Evolutionary conservation across 164 flowering plant genomes (phyloP).

Genomic region (Magnolia changhungtana): DNA sequence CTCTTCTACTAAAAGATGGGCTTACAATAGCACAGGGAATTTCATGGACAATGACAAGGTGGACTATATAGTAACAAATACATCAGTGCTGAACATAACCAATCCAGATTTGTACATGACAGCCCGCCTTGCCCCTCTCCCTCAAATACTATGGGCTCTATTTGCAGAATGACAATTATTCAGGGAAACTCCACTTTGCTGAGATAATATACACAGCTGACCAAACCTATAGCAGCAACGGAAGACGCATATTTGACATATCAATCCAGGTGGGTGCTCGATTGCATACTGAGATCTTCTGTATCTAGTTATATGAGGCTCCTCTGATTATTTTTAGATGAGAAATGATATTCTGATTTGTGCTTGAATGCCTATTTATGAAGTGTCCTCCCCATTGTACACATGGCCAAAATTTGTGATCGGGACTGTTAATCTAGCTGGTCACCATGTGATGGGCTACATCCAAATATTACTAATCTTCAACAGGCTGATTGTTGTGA

Average conservation of each 20-base stretch:
- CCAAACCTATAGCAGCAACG: constrained; percentile 7
- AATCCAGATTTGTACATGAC: constrained; percentile 10
- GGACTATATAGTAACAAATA: background rate
- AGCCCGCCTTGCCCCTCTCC: constrained; percentile 7
- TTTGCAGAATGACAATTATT: constrained; percentile 7
- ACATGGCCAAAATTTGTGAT: too few species aligned
- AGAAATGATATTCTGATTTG: background rate
- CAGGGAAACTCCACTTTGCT: constrained; percentile 16
- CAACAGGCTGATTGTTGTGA: background rate
- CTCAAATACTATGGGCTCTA: constrained; percentile 12
- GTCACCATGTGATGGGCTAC: background rate
- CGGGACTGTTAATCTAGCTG: background rate
- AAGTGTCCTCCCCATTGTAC: background rate
- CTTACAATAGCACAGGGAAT: constrained; percentile 15
- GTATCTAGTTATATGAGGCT: background rate
- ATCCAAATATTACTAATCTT: too few species aligned
- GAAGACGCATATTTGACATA: constrained; percentile 13
- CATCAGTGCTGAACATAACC: constrained; percentile 2
- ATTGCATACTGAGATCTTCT: too few species aligned
- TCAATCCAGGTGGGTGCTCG: constrained; percentile 8
- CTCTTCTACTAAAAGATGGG: constrained; percentile 11
- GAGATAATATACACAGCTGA: constrained; percentile 9
- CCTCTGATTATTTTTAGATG: background rate
- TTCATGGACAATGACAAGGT: background rate
- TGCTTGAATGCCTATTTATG: background rate